Conservation (phyloP, 1,139 yeast genomes). For the Kazachstania sp. region DNA sequence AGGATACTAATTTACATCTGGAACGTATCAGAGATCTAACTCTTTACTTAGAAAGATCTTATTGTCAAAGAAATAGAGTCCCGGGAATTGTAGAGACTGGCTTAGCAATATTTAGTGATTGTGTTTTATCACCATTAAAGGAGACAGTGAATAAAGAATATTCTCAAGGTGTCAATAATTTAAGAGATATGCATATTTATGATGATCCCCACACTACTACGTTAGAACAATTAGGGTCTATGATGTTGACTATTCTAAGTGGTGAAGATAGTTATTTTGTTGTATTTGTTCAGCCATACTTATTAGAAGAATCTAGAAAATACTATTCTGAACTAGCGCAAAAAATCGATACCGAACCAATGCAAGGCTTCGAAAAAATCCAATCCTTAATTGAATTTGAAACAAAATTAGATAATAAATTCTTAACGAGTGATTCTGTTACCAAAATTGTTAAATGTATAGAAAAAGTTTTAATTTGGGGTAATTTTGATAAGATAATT, state of each 20-base stretch:
- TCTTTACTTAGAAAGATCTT: slow-evolving; percentile 80
- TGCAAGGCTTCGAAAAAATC: slow-evolving; percentile 44
- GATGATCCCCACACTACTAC: slow-evolving; percentile 2
- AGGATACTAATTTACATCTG: slow-evolving; percentile 66
- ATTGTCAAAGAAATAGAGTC: slow-evolving; percentile 62
- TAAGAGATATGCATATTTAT: slow-evolving; percentile 26
- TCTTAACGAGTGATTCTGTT: slow-evolving; percentile 20
- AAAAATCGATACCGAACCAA: slow-evolving; percentile 40
- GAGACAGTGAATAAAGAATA: slow-evolving; percentile 11
- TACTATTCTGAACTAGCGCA: slow-evolving; percentile 45
- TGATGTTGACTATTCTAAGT: slow-evolving; percentile 56
- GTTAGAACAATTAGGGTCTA: slow-evolving; percentile 38
- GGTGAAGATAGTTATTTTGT: slow-evolving; percentile 45
- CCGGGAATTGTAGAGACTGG: slow-evolving; percentile 73
- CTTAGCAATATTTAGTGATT: slow-evolving; percentile 46
- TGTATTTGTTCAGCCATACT: slow-evolving; percentile 57
- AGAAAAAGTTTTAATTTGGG: slow-evolving; percentile 22
- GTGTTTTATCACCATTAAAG: slow-evolving; percentile 32
- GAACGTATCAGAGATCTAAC: slow-evolving; percentile 75
- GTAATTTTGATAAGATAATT: slow-evolving; percentile 13
- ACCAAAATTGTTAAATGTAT: slow-evolving; percentile 16
- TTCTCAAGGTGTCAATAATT: slow-evolving; percentile 14
- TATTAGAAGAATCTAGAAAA: slow-evolving; percentile 46
- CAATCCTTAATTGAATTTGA: slow-evolving; percentile 44
- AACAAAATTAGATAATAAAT: slow-evolving; percentile 37